Base-by-base conservation (phyloP, 148 eudicot species). In the Nyssa sinensis region DNA sequence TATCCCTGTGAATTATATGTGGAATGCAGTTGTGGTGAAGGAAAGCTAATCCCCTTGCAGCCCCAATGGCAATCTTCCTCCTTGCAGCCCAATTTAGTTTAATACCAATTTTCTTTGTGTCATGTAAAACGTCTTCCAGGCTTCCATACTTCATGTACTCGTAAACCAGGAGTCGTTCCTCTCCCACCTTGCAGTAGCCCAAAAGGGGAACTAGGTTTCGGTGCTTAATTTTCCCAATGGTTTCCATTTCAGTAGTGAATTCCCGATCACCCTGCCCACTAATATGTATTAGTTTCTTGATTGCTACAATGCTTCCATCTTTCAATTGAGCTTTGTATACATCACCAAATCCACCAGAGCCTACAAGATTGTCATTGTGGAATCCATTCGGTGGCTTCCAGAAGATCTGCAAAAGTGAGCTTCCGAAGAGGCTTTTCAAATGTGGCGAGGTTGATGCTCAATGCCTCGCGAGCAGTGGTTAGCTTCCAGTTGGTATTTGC, bases 331-430 rank as follows among this genome's bases (percentile, higher is more conserved):
- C 98, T 79, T 80, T 86, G 86, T 91, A 94, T 7, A 94, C 98
- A 66, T 94, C 98, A 39, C 98, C 98, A 75, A 94, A 94, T 35
- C 98, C 98, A 0, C 98, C 98, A 1, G 90, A 89, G 5, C 98
- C 98, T 2, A 94, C 81, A 19, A 91, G 78, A 47, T 78, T 81
- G 25, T 90, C 90, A 24, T 87, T 77, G 66, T 90, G 93, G 77
- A 94, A 94, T 31, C 93, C 95, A 19, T 92, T 90, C n/a, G 1
- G 98, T 94, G 77, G 98, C 97, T 78, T 91, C 88, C 0, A 94
- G 84, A 64, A 94, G 98, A 73, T 94, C 97, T 0, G 90, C 93
- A 57, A 94, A 92, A 0, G 97, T 94, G 25, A 94, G 88, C 84
- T 88, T 94, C 44, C 85, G 74, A 10, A 94, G 89, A 3, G 97